Percentiles rank a stretch among this genome's conserved stretches.
Evolutionary conservation across 352 stramenopile species (phyloP).

Genomic region (Globisporangium sylvaticum): DNA sequence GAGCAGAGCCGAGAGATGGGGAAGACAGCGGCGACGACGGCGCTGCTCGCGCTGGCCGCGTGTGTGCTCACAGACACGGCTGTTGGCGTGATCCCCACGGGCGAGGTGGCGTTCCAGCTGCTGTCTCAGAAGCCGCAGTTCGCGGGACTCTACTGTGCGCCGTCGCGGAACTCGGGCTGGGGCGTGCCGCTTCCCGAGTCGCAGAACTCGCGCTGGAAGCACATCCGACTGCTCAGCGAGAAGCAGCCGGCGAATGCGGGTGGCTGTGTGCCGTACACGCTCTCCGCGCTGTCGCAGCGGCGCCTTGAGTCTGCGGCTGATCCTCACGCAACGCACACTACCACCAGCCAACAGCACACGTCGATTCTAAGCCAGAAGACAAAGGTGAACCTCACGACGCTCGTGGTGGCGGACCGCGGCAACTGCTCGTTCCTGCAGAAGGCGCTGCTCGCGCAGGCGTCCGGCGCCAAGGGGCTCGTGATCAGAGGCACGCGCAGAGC

Average conservation of each 20-base stretch:
- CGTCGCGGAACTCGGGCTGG: conserved; percentile 52
- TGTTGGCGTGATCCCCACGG: conserved; percentile 38
- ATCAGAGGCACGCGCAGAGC: conserved; percentile 55
- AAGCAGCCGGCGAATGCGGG: conserved; percentile 26
- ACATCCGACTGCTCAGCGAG: conserved; percentile 30
- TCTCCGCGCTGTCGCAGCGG: conserved; percentile 9
- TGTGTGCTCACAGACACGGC: conserved; percentile 2
- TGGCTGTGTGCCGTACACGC: conserved; percentile 36
- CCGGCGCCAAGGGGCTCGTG: conserved; percentile 51
- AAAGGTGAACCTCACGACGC: conserved; percentile 16
- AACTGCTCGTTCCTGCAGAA: conserved; percentile 78
- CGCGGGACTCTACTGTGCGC: conserved; percentile 45
- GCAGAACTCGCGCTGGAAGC: conserved; percentile 53
- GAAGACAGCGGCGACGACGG: neutral
- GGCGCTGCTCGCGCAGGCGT: conserved; percentile 41
- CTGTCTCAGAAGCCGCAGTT: conserved; percentile 32
- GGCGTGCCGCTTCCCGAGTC: conserved; percentile 42
- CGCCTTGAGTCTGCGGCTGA: conserved; percentile 9
- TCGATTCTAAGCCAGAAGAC: neutral
- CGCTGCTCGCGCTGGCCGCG: neutral
- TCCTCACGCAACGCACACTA: neutral
- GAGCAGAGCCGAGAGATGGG: neutral
- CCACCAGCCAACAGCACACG: neutral
- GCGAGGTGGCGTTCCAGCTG: conserved; percentile 37
- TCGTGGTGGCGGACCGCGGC: conserved; percentile 65